These are phyloP conservation scores for Wickerhamomyces sp. DNA, from an alignment of 1,139 yeast genomes.

Conservation along the genomic window DNA sequence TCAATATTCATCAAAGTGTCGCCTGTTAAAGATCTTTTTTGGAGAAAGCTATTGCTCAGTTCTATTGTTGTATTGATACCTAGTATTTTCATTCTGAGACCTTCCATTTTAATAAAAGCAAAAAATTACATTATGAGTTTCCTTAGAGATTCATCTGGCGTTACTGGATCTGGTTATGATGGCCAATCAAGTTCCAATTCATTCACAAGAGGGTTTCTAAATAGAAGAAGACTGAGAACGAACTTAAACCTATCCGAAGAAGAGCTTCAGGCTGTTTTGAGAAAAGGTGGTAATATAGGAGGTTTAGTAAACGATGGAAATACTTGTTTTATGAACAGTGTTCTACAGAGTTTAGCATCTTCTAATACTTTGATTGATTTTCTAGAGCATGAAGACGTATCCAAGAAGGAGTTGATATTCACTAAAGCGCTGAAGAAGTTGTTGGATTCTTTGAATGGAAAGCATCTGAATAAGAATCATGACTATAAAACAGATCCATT, in stretches of 20 bases:
- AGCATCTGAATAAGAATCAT: constrained; percentile 43
- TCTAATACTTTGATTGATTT: constrained; percentile 58
- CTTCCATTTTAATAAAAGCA: neutral
- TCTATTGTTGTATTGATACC: neutral
- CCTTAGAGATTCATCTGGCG: neutral
- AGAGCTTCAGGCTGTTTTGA: constrained; percentile 29
- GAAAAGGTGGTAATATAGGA: constrained; percentile 71
- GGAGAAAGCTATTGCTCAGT: constrained; percentile 1
- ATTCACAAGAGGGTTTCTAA: constrained; percentile 7
- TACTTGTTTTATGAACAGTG: constrained; percentile 91
- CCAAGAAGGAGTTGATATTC: constrained; percentile 37
- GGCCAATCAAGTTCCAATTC: neutral
- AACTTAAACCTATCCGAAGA: constrained; percentile 7
- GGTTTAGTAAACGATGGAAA: constrained; percentile 89
- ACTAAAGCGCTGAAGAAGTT: constrained; percentile 48
- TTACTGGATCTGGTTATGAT: neutral
- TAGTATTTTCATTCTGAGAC: neutral
- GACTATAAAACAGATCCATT: constrained; percentile 67
- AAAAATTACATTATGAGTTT: neutral
- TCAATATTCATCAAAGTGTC: neutral
- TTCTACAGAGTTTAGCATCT: constrained; percentile 78
- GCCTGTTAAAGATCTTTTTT: neutral
- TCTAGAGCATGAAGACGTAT: constrained; percentile 35
- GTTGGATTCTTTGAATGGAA: constrained; percentile 50
- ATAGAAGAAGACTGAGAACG: constrained; percentile 9